Evolutionary conservation across 371 early-diverging fungal species (phyloP), one percentile per base, ranked within the genome.

Genomic region (Sanchytrium tribonematis): DNA sequence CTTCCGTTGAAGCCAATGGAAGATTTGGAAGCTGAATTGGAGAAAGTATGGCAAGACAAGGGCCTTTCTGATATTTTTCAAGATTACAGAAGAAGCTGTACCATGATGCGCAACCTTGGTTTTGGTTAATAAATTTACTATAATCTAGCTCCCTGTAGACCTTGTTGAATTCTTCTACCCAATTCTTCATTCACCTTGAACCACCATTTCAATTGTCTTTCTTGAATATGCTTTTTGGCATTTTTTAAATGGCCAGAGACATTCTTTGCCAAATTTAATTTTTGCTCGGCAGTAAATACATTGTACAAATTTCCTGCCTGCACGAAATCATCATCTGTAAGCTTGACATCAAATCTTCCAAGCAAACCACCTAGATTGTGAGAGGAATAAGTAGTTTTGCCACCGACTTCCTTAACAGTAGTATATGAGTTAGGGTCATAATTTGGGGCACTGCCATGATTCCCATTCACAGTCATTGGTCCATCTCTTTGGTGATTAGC

Each of bases 401-500:
- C 28, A 29, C 68, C 68, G 5, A 67, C 28, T 29, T 67, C 16
- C 17, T 67, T 27, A 17, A 29, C 28, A 67, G 28, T 29, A 5
- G 28, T 29, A 67, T 28, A 78, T 17, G 81, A 78, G 79, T 84
- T 87, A 74, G 88, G 87, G 74, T 86, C 86, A 72, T 88, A 88
- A 80, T 87, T 88, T 5, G 68, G 68, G 67, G 73, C 75, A 32
- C 77, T 48, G 65, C 87, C 87, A 66, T 83, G 83, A 74, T 86
- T 86, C 68, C 84, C 86, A 68, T 78, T 77, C 68, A 83, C 76
- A 68, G 81, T 76, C 82, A 83, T 83, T 74, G 71, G 70, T 67
- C 88, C 88, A 74, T 85, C 88, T 69, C 86, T 83, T 74, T 86
- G 86, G 68, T 86, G 78, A 77, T 83, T 80, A 74, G 74, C 73